A percentile compares a stretch with the other conserved stretches of the same genome.
These are phyloP conservation scores for Syncephalastrum sp. DNA, from an alignment of 371 early-diverging fungal species.

Conservation along the genomic window DNA sequence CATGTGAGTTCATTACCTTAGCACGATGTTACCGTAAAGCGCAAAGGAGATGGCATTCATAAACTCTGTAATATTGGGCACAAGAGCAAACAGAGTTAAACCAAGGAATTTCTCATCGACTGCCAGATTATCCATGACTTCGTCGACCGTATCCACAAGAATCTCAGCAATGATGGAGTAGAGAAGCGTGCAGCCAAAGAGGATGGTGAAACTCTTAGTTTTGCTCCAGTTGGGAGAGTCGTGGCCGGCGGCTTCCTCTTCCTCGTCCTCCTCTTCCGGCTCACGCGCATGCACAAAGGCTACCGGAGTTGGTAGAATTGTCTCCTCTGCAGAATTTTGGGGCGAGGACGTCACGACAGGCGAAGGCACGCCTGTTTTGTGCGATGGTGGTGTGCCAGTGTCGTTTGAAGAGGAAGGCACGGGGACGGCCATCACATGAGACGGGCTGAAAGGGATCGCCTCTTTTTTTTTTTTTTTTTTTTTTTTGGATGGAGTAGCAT, in stretches of 20 bases:
- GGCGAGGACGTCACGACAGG: neutral
- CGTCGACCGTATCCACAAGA: constrained; percentile 75
- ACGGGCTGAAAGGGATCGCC: too few relatives aligned
- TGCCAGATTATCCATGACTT: constrained; percentile 60
- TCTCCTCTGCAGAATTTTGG: too few relatives aligned
- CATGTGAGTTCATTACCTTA: constrained; percentile 51
- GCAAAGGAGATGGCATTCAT: constrained; percentile 97
- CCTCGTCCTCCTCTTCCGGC: constrained; percentile 60
- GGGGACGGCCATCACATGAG: too few relatives aligned
- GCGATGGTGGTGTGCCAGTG: neutral
- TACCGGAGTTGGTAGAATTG: constrained; percentile 16
- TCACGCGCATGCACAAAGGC: constrained; percentile 47
- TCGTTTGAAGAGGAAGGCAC: too few relatives aligned
- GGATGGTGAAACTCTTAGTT: constrained; percentile 73
- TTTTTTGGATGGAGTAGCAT: too few relatives aligned
- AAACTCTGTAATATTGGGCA: constrained; percentile 95
- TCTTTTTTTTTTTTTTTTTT: too few relatives aligned
- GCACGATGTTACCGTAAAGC: constrained; percentile 85
- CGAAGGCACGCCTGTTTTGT: neutral
- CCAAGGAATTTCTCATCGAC: constrained; percentile 91
- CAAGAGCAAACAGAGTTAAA: constrained; percentile 90
- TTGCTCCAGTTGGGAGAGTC: constrained; percentile 94
- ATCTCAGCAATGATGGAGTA: constrained; percentile 90
- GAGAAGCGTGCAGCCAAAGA: constrained; percentile 80
- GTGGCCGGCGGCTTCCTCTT: constrained; percentile 78